Evolutionary conservation across 169 alveolate genomes (phyloP).

Genomic region (Perkinsus marinus): DNA sequence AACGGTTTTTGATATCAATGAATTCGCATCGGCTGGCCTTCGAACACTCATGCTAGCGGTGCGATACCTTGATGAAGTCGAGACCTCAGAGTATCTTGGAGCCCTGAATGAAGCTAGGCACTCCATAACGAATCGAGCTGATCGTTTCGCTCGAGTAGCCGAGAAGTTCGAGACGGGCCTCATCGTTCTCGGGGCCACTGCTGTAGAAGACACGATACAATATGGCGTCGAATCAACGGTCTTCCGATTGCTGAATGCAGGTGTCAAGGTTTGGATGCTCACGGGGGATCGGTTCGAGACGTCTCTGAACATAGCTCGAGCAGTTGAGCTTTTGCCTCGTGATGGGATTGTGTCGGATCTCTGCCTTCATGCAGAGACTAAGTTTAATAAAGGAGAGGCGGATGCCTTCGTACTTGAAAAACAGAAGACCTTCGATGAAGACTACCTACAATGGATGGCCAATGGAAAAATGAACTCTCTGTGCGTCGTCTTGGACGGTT

Average conservation of each 20-base stretch:
- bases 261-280: conserved; percentile 79
- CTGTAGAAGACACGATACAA: conserved; percentile 65
- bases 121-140: conserved; percentile 49
- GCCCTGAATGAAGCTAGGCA: conserved; percentile 53
- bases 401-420: background rate
- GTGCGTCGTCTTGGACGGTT: background rate
- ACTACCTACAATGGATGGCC: background rate
- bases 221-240: conserved; percentile 82
- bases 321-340: conserved; percentile 18
- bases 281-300: conserved; percentile 92
- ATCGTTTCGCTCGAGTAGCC: conserved; percentile 50
- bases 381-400: background rate
- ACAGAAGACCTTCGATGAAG: background rate
- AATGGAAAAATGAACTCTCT: background rate
- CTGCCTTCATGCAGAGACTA: background rate
- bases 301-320: conserved; percentile 72
- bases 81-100: conserved; percentile 50
- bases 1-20: conserved; percentile 13
- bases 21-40: conserved; percentile 67
- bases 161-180: conserved; percentile 62
- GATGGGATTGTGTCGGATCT: background rate
- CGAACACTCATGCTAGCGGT: conserved; percentile 79
- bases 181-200: conserved; percentile 74
- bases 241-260: conserved; percentile 63
- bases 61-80: conserved; percentile 60